Conservation (phyloP, 2,329 filamentous ascomycete genomes). For the Alternaria dauci region DNA sequence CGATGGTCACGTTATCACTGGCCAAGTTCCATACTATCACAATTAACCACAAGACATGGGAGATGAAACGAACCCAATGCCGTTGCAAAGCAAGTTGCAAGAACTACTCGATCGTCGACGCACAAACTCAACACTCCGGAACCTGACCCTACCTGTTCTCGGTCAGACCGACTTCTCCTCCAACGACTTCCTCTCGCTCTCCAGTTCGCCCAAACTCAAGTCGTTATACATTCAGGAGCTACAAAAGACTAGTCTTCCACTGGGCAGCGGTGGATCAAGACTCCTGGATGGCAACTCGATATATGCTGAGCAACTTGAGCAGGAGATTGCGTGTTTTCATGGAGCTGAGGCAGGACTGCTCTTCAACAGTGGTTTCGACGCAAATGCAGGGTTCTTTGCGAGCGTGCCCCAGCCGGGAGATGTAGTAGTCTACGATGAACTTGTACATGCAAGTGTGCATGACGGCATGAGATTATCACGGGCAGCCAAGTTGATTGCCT, state of each 20-base stretch:
- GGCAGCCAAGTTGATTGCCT: conserved; percentile 59
- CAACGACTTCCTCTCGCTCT: conserved; percentile 71
- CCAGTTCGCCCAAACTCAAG: conserved; percentile 58
- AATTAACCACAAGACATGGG: conserved; percentile 17
- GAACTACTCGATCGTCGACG: conserved; percentile 53
- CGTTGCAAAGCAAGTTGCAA: conserved; percentile 36
- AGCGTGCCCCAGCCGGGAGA: conserved; percentile 58
- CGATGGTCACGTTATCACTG: conserved; percentile 1
- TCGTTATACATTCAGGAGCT: conserved; percentile 60
- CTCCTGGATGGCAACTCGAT: conserved; percentile 71
- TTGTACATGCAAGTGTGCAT: conserved; percentile 80
- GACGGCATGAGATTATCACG: conserved; percentile 74
- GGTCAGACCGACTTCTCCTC: conserved; percentile 67
- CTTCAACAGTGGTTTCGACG: conserved; percentile 65
- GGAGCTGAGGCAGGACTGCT: conserved; percentile 65
- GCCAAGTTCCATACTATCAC: background rate
- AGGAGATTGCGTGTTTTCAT: conserved; percentile 67
- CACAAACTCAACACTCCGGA: conserved; percentile 44
- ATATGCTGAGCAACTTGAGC: conserved; percentile 68
- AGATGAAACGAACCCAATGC: background rate
- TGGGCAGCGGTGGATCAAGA: conserved; percentile 68
- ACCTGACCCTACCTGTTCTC: conserved; percentile 35
- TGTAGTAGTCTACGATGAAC: conserved; percentile 71
- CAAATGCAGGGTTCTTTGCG: conserved; percentile 59
- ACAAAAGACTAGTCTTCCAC: conserved; percentile 47